phyloP scores from a whole-genome alignment of 768 basidiomycete species.

The Xerocomus potaroensis region DNA sequence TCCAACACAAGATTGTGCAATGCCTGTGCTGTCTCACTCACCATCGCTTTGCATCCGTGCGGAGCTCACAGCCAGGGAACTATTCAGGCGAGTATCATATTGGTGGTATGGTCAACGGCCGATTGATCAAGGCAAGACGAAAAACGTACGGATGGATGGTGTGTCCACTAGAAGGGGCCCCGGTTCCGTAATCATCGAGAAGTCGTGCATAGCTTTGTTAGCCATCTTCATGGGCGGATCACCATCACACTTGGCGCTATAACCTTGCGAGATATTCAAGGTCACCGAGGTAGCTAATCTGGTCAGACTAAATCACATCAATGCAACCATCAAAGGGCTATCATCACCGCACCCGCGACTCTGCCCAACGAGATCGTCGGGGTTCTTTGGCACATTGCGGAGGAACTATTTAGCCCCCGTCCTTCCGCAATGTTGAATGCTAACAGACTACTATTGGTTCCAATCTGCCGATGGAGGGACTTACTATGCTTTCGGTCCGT shows the following conservation, averaged over 20 bases:
- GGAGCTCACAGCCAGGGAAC: slow-evolving; percentile 23
- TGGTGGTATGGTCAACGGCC: too few relatives aligned
- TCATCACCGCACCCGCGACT: slow-evolving; percentile 1
- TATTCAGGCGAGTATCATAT: slow-evolving; percentile 19
- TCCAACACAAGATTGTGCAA: too few relatives aligned
- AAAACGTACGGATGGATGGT: slow-evolving; percentile 8
- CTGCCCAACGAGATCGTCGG: slow-evolving; percentile 5
- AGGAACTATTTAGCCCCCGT: slow-evolving; percentile 4
- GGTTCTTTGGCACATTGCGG: not conserved
- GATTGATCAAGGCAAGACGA: not conserved
- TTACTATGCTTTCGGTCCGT: slow-evolving; percentile 5
- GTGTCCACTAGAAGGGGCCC: slow-evolving; percentile 12
- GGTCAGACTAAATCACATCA: not conserved
- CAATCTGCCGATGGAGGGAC: slow-evolving; percentile 6
- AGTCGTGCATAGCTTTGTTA: too few relatives aligned
- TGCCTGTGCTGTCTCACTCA: too few relatives aligned
- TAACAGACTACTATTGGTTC: slow-evolving; percentile 4
- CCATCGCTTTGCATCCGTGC: too few relatives aligned
- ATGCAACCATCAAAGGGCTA: not conserved
- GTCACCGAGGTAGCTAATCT: slow-evolving; percentile 26
- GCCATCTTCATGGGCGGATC: slow-evolving; percentile 33
- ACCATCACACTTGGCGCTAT: slow-evolving; percentile 25
- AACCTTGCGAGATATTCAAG: slow-evolving; percentile 26
- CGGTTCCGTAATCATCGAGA: too few relatives aligned
- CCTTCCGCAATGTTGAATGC: slow-evolving; percentile 4